A percentile compares a stretch with the other conserved stretches of the same genome.
These are phyloP conservation scores for Kluyveromyces wickerhamii DNA, from an alignment of 805 yeast species.

Conservation along the genomic window DNA sequence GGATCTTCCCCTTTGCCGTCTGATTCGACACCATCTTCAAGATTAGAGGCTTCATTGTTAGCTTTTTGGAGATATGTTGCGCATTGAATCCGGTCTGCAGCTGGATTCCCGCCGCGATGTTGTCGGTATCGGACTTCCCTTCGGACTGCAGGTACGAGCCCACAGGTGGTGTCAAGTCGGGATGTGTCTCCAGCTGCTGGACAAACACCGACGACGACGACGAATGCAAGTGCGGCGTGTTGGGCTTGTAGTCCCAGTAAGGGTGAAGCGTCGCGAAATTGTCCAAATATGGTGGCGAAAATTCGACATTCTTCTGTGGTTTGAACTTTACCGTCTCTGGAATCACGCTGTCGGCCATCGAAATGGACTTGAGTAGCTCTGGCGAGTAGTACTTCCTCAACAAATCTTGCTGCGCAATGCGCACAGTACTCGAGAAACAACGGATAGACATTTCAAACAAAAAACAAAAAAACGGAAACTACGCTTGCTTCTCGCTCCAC, in stretches of 20 bases:
- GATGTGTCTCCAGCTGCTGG: slow-evolving; percentile 42
- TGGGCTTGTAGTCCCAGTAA: slow-evolving; percentile 55
- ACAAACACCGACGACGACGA: slow-evolving; percentile 11
- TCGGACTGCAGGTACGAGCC: slow-evolving; percentile 9
- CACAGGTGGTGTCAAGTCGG: slow-evolving; percentile 34
- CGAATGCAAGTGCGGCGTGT: slow-evolving; percentile 22
- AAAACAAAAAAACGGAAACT: too few relatives aligned
- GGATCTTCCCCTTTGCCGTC: slow-evolving; percentile 86
- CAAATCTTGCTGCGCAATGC: slow-evolving; percentile 20
- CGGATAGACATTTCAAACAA: slow-evolving; percentile 4
- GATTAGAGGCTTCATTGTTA: slow-evolving; percentile 58
- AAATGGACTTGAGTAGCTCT: slow-evolving; percentile 70
- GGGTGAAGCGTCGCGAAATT: slow-evolving; percentile 68
- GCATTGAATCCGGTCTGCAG: slow-evolving; percentile 60
- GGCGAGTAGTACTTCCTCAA: slow-evolving; percentile 74
- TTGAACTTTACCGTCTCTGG: slow-evolving; percentile 51
- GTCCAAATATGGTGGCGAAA: slow-evolving; percentile 63
- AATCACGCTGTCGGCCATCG: slow-evolving; percentile 69
- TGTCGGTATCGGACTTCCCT: slow-evolving; percentile 12
- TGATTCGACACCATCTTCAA: slow-evolving; percentile 82
- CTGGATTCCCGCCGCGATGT: slow-evolving; percentile 46
- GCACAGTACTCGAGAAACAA: slow-evolving; percentile 6
- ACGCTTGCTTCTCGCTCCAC: too few relatives aligned
- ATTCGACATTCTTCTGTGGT: slow-evolving; percentile 38
- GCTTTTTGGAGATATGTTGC: slow-evolving; percentile 45